These are phyloP conservation scores for Neurospora cerealis DNA, from an alignment of 495 filamentous ascomycete species.

Conservation along the genomic window DNA sequence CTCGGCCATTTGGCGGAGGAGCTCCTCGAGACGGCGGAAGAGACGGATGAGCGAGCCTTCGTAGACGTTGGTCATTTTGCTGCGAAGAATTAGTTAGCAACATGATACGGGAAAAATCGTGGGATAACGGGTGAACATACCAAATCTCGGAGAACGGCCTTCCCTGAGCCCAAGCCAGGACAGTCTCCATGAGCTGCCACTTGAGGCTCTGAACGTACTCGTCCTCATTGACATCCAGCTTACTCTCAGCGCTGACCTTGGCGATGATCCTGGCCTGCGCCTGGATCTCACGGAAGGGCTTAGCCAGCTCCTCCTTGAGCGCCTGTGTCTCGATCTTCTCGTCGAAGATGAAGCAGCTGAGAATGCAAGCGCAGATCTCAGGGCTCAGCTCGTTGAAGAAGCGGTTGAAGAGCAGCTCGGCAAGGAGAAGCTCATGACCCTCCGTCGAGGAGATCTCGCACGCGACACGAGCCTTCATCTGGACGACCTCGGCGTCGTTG, in stretches of 20 bases:
- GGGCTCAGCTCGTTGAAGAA: slow-evolving; percentile 95
- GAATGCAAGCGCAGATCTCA: slow-evolving; percentile 70
- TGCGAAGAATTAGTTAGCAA: slow-evolving; percentile 20
- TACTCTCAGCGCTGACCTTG: slow-evolving; percentile 88
- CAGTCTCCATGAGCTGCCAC: slow-evolving; percentile 90
- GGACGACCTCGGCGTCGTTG: slow-evolving; percentile 85
- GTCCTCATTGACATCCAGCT: slow-evolving; percentile 80
- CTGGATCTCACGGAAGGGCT: slow-evolving; percentile 78
- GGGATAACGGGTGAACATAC: slow-evolving; percentile 40
- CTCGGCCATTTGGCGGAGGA: slow-evolving; percentile 95
- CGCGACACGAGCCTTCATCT: slow-evolving; percentile 90
- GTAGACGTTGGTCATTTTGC: slow-evolving; percentile 97
- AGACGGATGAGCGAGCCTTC: slow-evolving; percentile 92
- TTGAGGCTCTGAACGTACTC: slow-evolving; percentile 85
- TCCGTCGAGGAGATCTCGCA: slow-evolving; percentile 93
- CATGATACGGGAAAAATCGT: not conserved
- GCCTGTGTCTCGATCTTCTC: slow-evolving; percentile 73
- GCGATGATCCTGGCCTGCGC: slow-evolving; percentile 75
- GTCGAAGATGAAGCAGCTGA: slow-evolving; percentile 94
- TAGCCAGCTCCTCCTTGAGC: slow-evolving; percentile 71
- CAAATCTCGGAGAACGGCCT: slow-evolving; percentile 91
- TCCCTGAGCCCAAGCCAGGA: slow-evolving; percentile 88
- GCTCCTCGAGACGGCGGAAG: slow-evolving; percentile 89
- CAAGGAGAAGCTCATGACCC: slow-evolving; percentile 73
- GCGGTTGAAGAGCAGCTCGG: slow-evolving; percentile 88